Evolutionary conservation across 2,329 filamentous ascomycete species (phyloP).

Genomic region (Aschersonia sp.): DNA sequence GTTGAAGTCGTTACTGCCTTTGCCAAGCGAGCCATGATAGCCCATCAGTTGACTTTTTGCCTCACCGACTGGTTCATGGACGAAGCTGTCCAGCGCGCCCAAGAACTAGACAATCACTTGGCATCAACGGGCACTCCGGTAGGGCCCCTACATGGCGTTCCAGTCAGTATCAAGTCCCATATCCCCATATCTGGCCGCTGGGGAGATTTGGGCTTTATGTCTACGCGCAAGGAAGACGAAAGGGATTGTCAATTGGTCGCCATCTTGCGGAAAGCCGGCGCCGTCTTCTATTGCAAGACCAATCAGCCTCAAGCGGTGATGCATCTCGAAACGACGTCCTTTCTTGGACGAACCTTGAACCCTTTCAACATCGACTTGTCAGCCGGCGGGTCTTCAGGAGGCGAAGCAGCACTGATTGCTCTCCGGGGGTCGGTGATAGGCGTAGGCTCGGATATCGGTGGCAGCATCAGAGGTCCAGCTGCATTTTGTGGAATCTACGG

Average conservation of each 20-base stretch:
- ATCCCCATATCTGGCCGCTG: constrained; percentile 38
- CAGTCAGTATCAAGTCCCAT: constrained; percentile 41
- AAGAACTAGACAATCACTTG: constrained; percentile 25
- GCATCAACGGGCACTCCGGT: constrained; percentile 22
- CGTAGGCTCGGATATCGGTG: constrained; percentile 23
- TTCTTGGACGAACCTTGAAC: constrained; percentile 45
- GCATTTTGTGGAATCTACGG: constrained; percentile 12
- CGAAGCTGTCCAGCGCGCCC: constrained; percentile 26
- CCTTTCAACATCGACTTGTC: constrained; percentile 43
- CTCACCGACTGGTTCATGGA: constrained; percentile 37
- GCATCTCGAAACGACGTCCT: constrained; percentile 41
- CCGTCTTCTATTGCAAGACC: constrained; percentile 52
- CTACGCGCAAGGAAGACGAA: constrained; percentile 31
- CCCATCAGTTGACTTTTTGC: constrained; percentile 41
- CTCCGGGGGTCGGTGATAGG: constrained; percentile 22
- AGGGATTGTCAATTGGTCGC: constrained; percentile 42
- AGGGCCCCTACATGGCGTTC: constrained; percentile 43
- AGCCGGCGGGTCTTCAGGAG: constrained; percentile 49
- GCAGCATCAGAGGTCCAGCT: constrained; percentile 16
- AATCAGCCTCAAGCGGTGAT: constrained; percentile 46
- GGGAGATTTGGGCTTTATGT: constrained; percentile 35
- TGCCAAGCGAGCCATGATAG: constrained; percentile 33
- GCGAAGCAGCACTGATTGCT: constrained; percentile 25
- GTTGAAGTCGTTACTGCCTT: constrained; percentile 31
- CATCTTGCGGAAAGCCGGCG: constrained; percentile 36